phyloP scores from a whole-genome alignment of 2,329 filamentous ascomycete genomes.

The Lasiodiplodia theobromae region DNA sequence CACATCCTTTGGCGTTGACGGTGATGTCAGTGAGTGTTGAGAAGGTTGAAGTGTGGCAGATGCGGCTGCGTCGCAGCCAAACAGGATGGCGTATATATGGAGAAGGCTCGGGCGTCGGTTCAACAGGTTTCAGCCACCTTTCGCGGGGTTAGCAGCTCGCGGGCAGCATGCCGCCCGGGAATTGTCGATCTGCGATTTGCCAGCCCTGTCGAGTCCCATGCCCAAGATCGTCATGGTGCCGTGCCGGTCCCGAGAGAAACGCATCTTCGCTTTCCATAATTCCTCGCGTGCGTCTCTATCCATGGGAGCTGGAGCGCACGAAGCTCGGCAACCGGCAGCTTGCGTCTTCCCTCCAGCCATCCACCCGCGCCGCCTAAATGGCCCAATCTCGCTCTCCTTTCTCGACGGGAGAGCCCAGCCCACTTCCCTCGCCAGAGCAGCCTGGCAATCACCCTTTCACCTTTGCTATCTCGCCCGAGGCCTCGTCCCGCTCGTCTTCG shows the following conservation, averaged over 20 bases:
- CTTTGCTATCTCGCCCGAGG: slow-evolving; percentile 8
- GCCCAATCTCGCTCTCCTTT: background rate
- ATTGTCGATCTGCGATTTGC: slow-evolving; percentile 4
- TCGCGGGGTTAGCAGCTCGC: background rate
- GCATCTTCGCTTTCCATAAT: slow-evolving; percentile 1
- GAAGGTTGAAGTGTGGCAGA: background rate
- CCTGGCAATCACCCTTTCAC: slow-evolving; percentile 2
- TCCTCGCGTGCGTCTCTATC: too few species aligned
- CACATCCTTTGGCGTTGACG: background rate
- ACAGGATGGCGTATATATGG: background rate
- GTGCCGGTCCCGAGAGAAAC: slow-evolving; percentile 14
- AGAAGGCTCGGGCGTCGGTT: background rate
- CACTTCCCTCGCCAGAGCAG: background rate
- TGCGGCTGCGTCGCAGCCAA: background rate
- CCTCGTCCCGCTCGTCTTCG: background rate
- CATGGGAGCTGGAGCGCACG: background rate
- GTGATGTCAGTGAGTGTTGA: slow-evolving; percentile 7
- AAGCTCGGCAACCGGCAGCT: background rate
- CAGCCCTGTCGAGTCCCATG: slow-evolving; percentile 16
- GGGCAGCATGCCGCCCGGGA: background rate
- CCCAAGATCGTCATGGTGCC: slow-evolving; percentile 10
- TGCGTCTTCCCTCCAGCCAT: background rate
- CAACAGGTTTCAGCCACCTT: slow-evolving; percentile 2
- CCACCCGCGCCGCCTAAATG: background rate
- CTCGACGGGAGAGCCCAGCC: background rate